Percentiles rank a stretch among this genome's conserved stretches.
These are phyloP conservation scores for Dothideomycetes sp. DNA, from an alignment of 2,329 filamentous ascomycete genomes.

Conservation along the genomic window DNA sequence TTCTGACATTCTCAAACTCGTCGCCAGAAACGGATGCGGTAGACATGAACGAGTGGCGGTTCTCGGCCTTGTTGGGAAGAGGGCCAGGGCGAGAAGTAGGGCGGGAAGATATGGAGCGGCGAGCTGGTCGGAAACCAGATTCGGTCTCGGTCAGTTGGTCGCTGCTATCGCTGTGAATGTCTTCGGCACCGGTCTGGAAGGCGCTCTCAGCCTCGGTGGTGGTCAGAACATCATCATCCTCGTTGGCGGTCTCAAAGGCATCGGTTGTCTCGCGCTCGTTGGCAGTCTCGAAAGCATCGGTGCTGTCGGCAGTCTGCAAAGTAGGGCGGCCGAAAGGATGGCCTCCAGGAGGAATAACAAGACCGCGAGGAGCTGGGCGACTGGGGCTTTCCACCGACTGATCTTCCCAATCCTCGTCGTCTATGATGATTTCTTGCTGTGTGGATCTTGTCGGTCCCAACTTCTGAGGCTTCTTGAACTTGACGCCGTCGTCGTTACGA, in stretches of 20 bases:
- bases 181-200: conserved; percentile 88
- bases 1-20: conserved; percentile 58
- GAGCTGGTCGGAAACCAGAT: conserved; percentile 27
- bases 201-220: conserved; percentile 75
- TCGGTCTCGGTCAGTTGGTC: conserved; percentile 82
- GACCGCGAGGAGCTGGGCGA: conserved; percentile 26
- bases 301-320: conserved; percentile 39
- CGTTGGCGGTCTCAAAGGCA: conserved; percentile 66
- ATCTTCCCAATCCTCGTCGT: conserved; percentile 88
- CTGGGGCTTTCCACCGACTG: conserved; percentile 54
- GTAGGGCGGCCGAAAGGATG: conserved; percentile 21
- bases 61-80: conserved; percentile 42
- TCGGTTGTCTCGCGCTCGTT: conserved; percentile 48
- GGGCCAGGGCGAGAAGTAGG: conserved; percentile 22
- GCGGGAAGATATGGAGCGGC: conserved; percentile 21
- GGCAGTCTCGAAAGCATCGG: conserved; percentile 60
- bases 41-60: conserved; percentile 66
- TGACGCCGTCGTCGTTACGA: conserved; percentile 50
- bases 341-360: conserved; percentile 15
- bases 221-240: conserved; percentile 49
- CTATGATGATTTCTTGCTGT: conserved; percentile 67
- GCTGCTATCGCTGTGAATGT: conserved; percentile 57
- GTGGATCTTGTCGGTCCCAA: conserved; percentile 67
- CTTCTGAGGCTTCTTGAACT: conserved; percentile 70
- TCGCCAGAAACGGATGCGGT: conserved; percentile 80